Evolutionary conservation across 2,329 filamentous ascomycete species (phyloP), one percentile per base, ranked within the genome.

Genomic region (Trichophyton verrucosum): DNA sequence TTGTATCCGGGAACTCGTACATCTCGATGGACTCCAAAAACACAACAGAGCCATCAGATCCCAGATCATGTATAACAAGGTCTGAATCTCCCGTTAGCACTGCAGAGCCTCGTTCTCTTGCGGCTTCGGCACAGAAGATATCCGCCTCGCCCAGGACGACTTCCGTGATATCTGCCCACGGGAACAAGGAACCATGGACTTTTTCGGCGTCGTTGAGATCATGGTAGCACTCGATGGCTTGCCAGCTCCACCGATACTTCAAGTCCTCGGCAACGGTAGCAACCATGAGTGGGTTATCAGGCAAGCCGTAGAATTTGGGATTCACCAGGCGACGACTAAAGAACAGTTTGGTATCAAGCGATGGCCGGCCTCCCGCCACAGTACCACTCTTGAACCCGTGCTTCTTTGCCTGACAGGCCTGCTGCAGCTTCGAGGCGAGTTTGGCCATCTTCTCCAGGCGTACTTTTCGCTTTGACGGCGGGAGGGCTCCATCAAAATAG

Each of bases 121-220:
- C 79, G 59, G 84, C 78, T 13, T 79, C 74, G 2, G 89, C 90
- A 70, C 91, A 96, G 74, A 84, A 94, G 24, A 79, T 74, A 69
- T 97, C 92, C 1, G 92, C 92, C 73, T 97, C 92, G 0, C 88
- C 91, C 0, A 89, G 85, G 0, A 95, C 86, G 11, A 94, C 78
- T 24, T 78, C 74, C 0, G 78, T 79, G 4, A 74, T 66, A 1
- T 69, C 63, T 7, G 68, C 69, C 73, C 73, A 76, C 15, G 60
- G 44, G 55, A 51, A 58, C 9, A 15, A 13, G 20, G 36, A 40
- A 15, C 46, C 22, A 3, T 15, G 47, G n/a, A 4, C 24, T 36
- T 8, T 15, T 15, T 33, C 22, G 17, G 17, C 3, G 67, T 67
- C 36, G 17, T 13, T 24, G 13, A 8, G 17, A 36, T 3, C 42